Base-by-base conservation (phyloP, 2,329 filamentous ascomycete genomes). In the Fusarium domesticum region DNA sequence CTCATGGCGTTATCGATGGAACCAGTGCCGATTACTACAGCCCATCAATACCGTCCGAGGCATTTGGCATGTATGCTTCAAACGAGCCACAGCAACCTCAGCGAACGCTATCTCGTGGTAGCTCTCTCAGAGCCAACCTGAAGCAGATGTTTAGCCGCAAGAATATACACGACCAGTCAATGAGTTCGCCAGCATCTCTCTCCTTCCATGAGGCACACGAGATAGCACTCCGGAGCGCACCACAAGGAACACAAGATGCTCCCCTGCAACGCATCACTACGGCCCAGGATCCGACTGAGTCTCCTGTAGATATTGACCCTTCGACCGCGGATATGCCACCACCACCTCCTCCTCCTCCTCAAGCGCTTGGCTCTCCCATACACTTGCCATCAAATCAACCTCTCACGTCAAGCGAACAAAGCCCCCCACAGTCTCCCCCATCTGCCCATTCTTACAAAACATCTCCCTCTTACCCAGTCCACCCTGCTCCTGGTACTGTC, bases 401-500 rank as follows among this genome's bases (percentile, higher is more conserved):
- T 41, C 38, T 48, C 34, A 50, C 57, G 20, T 46, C 41, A 25
- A 32, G 45, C n/a, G 48, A 51, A 30, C 56, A 57, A 35, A 61
- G 55, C 11, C 54, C 57, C 37, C 61, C 60, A 18, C 43, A 61
- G 30, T 60, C 62, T 14, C 55, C 61, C 31, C 54, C 58, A 6
- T 37, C 42, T 18, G 45, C 57, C 8, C 48, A 48, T 40, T 59
- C 54, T 35, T 53, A 59, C 28, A 53, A 47, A 39, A 43, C 53
- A 6, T 60, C 61, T 18, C 57, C 64, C 37, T 61, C 60, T 16
- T 60, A 65, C 35, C 60, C 67, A 11, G 42, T 45, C 5, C 53
- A 66, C 37, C 64, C 72, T 28, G 65, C 69, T 2, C 69, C 70
- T 3, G 73, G 72, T 25, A 78, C 74, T 4, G 74, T 75, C 8